These are phyloP conservation scores for Podospora anserina DNA, from an alignment of 495 filamentous ascomycete species.

Conservation along the genomic window DNA sequence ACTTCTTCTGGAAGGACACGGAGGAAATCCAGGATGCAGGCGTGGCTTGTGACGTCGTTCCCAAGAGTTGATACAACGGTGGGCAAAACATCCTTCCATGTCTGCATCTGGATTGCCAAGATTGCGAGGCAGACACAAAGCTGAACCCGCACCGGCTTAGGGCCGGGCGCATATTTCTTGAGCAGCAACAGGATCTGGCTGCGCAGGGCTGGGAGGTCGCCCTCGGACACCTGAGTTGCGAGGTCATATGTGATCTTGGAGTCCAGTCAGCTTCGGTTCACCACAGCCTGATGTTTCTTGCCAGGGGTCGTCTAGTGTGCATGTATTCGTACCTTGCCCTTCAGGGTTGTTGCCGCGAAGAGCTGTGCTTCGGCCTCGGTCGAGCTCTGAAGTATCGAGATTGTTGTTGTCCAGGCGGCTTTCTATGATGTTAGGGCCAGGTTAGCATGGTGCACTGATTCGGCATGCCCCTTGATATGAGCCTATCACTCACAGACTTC, in stretches of 20 bases:
- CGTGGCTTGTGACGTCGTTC: conserved; percentile 66
- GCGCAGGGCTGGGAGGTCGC: conserved; percentile 70
- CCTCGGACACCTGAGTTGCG: conserved; percentile 67
- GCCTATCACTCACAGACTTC: conserved; percentile 76
- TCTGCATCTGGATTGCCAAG: conserved; percentile 90
- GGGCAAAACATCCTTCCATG: conserved; percentile 90
- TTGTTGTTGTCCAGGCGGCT: conserved; percentile 85
- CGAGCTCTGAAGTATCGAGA: conserved; percentile 75
- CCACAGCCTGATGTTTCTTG: not conserved
- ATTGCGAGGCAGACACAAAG: conserved; percentile 92
- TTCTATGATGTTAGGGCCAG: conserved; percentile 45
- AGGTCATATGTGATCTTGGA: conserved; percentile 52
- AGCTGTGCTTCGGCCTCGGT: conserved; percentile 79
- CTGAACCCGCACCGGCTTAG: conserved; percentile 88
- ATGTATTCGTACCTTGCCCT: conserved; percentile 74
- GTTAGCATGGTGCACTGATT: not conserved
- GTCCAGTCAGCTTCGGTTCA: conserved; percentile 23
- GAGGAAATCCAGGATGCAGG: conserved; percentile 91
- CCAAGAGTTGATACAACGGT: conserved; percentile 77
- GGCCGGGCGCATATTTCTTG: conserved; percentile 71
- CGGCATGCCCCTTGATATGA: too few species aligned
- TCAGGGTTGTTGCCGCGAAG: conserved; percentile 94
- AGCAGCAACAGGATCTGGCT: conserved; percentile 78
- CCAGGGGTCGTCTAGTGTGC: conserved; percentile 23
- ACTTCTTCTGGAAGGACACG: conserved; percentile 98